These are phyloP conservation scores for Arthrobotrys megalospora DNA, from an alignment of 2,329 filamentous ascomycete genomes.

Conservation along the genomic window DNA sequence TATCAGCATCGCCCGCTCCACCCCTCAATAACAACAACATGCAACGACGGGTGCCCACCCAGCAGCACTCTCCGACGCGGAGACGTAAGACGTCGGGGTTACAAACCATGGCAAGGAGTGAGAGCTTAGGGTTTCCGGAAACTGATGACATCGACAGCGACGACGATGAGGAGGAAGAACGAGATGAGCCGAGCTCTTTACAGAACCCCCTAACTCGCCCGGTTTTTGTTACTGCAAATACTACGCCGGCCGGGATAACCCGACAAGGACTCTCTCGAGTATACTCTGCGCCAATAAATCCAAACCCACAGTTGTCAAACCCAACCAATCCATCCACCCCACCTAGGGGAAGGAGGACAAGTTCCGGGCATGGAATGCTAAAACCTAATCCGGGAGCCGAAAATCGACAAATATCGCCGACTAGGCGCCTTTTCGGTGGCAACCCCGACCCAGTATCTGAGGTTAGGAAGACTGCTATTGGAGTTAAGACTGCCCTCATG, in stretches of 20 bases:
- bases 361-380: constrained; percentile 29
- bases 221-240: constrained; percentile 24
- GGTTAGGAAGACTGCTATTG: constrained; percentile 26
- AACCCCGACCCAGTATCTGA: constrained; percentile 17
- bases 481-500: constrained; percentile 30
- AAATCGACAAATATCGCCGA: constrained; percentile 50
- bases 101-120: constrained; percentile 28
- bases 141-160: constrained; percentile 32
- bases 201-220: constrained; percentile 28
- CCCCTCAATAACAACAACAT: constrained; percentile 20
- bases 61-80: constrained; percentile 42
- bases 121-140: constrained; percentile 28
- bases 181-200: constrained; percentile 30
- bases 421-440: constrained; percentile 22
- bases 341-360: constrained; percentile 45
- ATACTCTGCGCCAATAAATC: constrained; percentile 47
- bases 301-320: constrained; percentile 46
- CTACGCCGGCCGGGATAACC: constrained; percentile 23
- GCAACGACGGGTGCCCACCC: constrained; percentile 30
- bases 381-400: constrained; percentile 51
- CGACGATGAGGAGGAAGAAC: constrained; percentile 52
- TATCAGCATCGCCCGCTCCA: constrained; percentile 48
- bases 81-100: constrained; percentile 37
- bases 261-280: constrained; percentile 48
- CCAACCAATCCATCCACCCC: constrained; percentile 48